phyloP scores from a whole-genome alignment of 192 early-diverging fungal species.

The Coemansia sp. region DNA sequence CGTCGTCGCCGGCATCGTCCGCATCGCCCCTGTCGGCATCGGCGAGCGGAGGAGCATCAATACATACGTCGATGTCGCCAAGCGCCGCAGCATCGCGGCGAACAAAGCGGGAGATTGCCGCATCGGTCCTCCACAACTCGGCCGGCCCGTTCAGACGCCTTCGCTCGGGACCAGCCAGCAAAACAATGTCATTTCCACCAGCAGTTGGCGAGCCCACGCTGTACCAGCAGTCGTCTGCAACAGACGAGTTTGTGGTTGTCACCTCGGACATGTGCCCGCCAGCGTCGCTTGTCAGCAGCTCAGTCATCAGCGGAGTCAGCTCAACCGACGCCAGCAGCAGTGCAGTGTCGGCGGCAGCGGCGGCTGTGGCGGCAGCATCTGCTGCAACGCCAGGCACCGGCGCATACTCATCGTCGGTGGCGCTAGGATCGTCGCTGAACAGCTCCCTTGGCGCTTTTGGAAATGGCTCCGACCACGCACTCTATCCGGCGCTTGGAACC shows the following conservation, averaged over 20 bases:
- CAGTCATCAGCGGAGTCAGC: conserved; percentile 51
- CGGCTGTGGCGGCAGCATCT: conserved; percentile 7
- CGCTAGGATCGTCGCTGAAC: not conserved
- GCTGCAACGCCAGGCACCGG: not conserved
- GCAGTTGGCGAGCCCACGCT: conserved; percentile 17
- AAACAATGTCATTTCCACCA: conserved; percentile 50
- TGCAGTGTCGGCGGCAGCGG: conserved; percentile 20
- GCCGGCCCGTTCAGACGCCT: conserved; percentile 46
- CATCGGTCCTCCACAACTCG: conserved; percentile 45
- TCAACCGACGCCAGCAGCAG: conserved; percentile 21
- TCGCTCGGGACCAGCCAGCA: conserved; percentile 26
- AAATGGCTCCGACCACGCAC: conserved; percentile 4
- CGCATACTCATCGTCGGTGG: not conserved
- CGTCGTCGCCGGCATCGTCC: conserved; percentile 14
- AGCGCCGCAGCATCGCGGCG: conserved; percentile 28
- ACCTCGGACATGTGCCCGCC: conserved; percentile 54
- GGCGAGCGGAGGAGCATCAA: not conserved
- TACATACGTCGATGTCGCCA: conserved; percentile 15
- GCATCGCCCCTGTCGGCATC: conserved; percentile 5
- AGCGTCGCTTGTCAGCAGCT: conserved; percentile 48
- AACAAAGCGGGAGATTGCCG: conserved; percentile 41
- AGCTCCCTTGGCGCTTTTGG: not conserved
- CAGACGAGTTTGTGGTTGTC: conserved; percentile 51
- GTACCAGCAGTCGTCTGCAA: not conserved
- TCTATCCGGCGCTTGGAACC: conserved; percentile 1